Percentiles rank a stretch among this genome's conserved stretches.
Conservation (phyloP, 2,329 filamentous ascomycete species). For the Colletotrichum siamense region DNA sequence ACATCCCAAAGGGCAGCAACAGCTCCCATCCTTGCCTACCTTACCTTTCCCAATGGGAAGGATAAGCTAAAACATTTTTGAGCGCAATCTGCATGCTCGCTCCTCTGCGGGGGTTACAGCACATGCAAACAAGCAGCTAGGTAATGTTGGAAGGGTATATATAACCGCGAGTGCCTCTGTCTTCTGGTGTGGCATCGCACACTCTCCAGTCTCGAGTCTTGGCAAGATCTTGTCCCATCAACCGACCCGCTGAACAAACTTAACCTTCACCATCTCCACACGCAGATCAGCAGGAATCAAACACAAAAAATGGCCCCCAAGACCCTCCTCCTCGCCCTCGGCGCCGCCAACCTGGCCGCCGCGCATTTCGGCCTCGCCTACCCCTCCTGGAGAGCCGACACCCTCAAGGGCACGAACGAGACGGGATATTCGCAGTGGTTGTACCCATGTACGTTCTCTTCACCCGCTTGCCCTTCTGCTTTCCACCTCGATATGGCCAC, state of each 20-base stretch:
- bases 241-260: background rate
- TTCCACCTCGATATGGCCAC: no score
- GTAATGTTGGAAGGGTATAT: background rate
- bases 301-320: conserved; percentile 38
- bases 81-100: background rate
- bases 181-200: background rate
- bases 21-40: background rate
- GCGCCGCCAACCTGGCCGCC: conserved; percentile 39
- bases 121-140: background rate
- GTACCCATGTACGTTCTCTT: conserved; percentile 54
- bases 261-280: background rate
- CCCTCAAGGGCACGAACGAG: conserved; percentile 41
- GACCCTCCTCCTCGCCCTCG: conserved; percentile 36
- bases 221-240: background rate
- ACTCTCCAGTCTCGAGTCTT: no score
- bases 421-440: conserved; percentile 52
- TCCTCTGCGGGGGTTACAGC: background rate
- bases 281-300: background rate
- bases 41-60: background rate
- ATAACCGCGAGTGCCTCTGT: background rate
- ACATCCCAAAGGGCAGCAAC: background rate
- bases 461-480: background rate
- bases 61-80: background rate
- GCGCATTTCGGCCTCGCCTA: conserved; percentile 56
- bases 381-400: conserved; percentile 55